Percentiles rank a stretch among this genome's conserved stretches.
Evolutionary conservation across 441 rosid genomes (phyloP).

Genomic region (Hura crepitans): DNA sequence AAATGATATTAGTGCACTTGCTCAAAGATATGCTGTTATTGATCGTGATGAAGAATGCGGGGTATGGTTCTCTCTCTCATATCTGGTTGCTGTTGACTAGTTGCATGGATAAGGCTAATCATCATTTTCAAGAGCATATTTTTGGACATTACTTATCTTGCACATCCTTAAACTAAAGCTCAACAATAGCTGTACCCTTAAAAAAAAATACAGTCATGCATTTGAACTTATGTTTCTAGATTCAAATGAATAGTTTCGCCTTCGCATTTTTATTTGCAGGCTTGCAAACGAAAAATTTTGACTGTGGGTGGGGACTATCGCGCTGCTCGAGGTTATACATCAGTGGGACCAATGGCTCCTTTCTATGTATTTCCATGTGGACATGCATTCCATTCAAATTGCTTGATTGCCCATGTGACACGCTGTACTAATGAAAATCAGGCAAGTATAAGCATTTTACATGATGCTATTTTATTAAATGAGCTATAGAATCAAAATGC

Average conservation of each 20-base stretch:
- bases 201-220: neutral
- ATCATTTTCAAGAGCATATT: neutral
- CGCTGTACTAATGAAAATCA: conserved; percentile 71
- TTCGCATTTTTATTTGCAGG: conserved; percentile 42
- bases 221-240: neutral
- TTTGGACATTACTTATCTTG: neutral
- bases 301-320: conserved; percentile 58
- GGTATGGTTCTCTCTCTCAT: conserved; percentile 49
- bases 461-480: neutral
- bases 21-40: conserved; percentile 95
- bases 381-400: conserved; percentile 86
- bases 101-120: neutral
- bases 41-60: conserved; percentile 94
- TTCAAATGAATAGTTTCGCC: neutral
- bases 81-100: conserved; percentile 16
- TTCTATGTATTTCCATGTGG: conserved; percentile 97
- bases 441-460: conserved; percentile 36
- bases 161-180: conserved; percentile 12
- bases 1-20: conserved; percentile 92
- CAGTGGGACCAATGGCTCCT: conserved; percentile 85
- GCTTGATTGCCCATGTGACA: conserved; percentile 87
- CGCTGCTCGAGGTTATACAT: conserved; percentile 60
- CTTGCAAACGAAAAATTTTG: conserved; percentile 79
- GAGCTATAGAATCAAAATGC: neutral
- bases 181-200: neutral